Conservation (phyloP, 768 basidiomycete species). For the Cystoderma amianthinum region DNA sequence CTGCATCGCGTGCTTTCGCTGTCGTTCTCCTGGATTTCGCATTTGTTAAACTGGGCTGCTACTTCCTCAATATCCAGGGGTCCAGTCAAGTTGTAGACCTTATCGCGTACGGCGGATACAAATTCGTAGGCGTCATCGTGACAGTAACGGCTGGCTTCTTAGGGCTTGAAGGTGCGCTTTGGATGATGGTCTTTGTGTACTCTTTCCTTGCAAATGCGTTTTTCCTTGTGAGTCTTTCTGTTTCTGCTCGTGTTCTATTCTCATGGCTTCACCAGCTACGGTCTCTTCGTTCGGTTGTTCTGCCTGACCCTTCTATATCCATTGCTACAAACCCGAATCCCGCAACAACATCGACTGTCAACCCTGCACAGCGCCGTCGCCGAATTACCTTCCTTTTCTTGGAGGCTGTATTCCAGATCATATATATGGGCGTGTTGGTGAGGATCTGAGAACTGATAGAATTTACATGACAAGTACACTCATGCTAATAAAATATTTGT, state of each 20-base stretch:
- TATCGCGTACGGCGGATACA: constrained; percentile 92
- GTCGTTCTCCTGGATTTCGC: constrained; percentile 86
- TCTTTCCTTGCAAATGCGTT: constrained; percentile 86
- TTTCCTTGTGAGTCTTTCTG: constrained; percentile 70
- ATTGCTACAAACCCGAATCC: constrained; percentile 26
- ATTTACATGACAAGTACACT: no score
- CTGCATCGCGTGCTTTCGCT: constrained; percentile 75
- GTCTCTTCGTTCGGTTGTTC: constrained; percentile 84
- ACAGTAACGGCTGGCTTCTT: constrained; percentile 71
- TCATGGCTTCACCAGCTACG: constrained; percentile 53
- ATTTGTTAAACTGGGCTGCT: constrained; percentile 88
- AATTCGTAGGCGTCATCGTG: constrained; percentile 92
- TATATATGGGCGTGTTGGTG: constrained; percentile 84
- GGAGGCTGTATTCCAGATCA: constrained; percentile 72
- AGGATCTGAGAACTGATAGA: no score
- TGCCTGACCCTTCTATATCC: constrained; percentile 64
- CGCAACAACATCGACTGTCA: constrained; percentile 54
- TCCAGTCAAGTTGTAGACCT: constrained; percentile 69
- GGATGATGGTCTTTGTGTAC: constrained; percentile 73
- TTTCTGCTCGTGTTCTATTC: not conserved
- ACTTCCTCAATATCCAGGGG: constrained; percentile 83
- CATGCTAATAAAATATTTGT: no score
- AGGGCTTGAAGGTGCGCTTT: constrained; percentile 53
- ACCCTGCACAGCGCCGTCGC: constrained; percentile 73
- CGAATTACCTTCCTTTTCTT: constrained; percentile 87